phyloP scores from a whole-genome alignment of 768 basidiomycete genomes.

The Kwoniella heveanensis region DNA sequence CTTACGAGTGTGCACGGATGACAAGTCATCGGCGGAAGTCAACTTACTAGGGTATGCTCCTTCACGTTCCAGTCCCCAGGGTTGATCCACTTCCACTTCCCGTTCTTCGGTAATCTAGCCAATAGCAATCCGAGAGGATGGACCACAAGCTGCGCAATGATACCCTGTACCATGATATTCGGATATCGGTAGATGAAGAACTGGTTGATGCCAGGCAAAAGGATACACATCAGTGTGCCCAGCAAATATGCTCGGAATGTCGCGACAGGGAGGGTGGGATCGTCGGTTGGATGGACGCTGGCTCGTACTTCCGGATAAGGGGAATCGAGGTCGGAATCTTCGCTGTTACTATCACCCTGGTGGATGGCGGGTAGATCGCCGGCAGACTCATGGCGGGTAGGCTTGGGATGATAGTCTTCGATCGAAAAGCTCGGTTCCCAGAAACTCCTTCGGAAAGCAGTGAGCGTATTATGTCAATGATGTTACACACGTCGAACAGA shows the following conservation, averaged over 20 bases:
- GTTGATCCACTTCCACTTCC: slow-evolving; percentile 65
- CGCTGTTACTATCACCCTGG: neutral
- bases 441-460: slow-evolving; percentile 5
- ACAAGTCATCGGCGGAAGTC: too few species aligned
- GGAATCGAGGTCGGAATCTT: slow-evolving; percentile 60
- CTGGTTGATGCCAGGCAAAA: slow-evolving; percentile 62
- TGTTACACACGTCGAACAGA: neutral
- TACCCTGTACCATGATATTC: slow-evolving; percentile 67
- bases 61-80: slow-evolving; percentile 88
- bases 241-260: slow-evolving; percentile 41
- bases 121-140: slow-evolving; percentile 65
- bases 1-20: too few species aligned
- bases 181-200: slow-evolving; percentile 60
- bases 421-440: slow-evolving; percentile 19
- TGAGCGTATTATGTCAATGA: neutral
- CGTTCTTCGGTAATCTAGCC: slow-evolving; percentile 58
- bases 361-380: neutral
- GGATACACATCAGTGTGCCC: slow-evolving; percentile 57
- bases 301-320: slow-evolving; percentile 78
- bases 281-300: slow-evolving; percentile 60
- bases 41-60: slow-evolving; percentile 76
- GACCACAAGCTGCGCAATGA: slow-evolving; percentile 71
- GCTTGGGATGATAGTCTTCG: neutral
- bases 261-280: slow-evolving; percentile 29
- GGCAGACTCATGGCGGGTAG: neutral